Evolutionary conservation across 345 rosid genomes (phyloP).

Genomic region (Eucalyptus tenuipes): DNA sequence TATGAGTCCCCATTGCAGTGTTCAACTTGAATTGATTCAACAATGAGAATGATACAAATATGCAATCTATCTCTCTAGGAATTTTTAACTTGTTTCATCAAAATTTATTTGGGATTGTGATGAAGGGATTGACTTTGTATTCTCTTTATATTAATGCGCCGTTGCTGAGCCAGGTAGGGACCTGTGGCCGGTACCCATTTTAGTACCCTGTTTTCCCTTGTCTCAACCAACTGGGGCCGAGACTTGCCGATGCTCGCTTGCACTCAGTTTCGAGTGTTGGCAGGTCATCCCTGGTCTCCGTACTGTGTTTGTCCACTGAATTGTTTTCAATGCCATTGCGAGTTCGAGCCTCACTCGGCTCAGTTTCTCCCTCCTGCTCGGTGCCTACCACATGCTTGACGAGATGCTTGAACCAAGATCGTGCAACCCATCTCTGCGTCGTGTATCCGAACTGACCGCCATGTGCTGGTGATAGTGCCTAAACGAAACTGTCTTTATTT

Average conservation of each 20-base stretch:
- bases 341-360: neutral
- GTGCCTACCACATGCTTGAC: neutral
- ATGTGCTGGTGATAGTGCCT: no score
- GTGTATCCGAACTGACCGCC: neutral
- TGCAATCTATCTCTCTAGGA: neutral
- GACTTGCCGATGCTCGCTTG: neutral
- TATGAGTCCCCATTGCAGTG: neutral
- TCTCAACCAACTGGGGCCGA: neutral
- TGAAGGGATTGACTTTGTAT: neutral
- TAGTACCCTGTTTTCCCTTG: neutral
- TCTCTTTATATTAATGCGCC: neutral
- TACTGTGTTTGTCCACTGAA: neutral
- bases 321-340: neutral
- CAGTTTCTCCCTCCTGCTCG: neutral
- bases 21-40: neutral
- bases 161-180: neutral
- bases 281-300: neutral
- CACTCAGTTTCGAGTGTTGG: neutral
- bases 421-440: neutral
- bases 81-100: neutral
- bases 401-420: neutral
- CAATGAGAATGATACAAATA: neutral
- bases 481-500: no score
- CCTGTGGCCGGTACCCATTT: neutral
- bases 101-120: neutral